Base-by-base conservation (phyloP, 1,284 basidiomycete genomes). In the Apiotrichum mycotoxinovorans region DNA sequence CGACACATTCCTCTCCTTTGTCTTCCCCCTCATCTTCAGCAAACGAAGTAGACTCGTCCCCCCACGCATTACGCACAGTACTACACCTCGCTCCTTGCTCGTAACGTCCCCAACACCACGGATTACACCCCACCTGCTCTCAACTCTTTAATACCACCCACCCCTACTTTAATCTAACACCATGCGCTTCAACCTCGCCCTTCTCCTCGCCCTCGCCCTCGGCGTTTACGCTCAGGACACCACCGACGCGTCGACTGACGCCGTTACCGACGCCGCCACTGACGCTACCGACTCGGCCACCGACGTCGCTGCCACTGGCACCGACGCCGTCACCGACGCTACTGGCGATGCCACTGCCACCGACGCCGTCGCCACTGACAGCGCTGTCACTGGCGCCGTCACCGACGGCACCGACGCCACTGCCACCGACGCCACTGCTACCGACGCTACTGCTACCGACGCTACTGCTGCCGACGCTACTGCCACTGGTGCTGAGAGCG, bases 171-270 rank as follows among this genome's bases (percentile, higher is more conserved):
- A 5, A 18, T 43, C 14, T 8, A 11, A 4, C 34, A 48, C 9
- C n/a, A 48, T 48, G 46, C 46, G 46, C 46, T 34, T 48, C 46
- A 37, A 48, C 46, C 12, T 37, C 34, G 26, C 23, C 34, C 11
- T 48, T 33, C 22, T 48, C 46, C 2, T 37, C 33, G 4, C 46
- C 33, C 27, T 30, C 17, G 44, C 27, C 44, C n/a, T 20, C 33
- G 33, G 5, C 33, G 33, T 34, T 20, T 35, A 33, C 33, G 46
- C 46, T 20, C 46, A 48, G 33, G 46, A 48, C 33, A 8, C 30
- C 25, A n/a, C n/a, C n/a, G n/a, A n/a, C n/a, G n/a, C n/a, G n/a
- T n/a, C n/a, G n/a, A 30, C 30, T 30, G 20, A 12, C n/a, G 23
- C 18, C 9, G 10, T 23, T 23, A 15, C 43, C 25, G 43, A 27